Evolutionary conservation across 2,329 filamentous ascomycete genomes (phyloP), one percentile per base, ranked within the genome.

Genomic region (Tolypocladium amazonense): DNA sequence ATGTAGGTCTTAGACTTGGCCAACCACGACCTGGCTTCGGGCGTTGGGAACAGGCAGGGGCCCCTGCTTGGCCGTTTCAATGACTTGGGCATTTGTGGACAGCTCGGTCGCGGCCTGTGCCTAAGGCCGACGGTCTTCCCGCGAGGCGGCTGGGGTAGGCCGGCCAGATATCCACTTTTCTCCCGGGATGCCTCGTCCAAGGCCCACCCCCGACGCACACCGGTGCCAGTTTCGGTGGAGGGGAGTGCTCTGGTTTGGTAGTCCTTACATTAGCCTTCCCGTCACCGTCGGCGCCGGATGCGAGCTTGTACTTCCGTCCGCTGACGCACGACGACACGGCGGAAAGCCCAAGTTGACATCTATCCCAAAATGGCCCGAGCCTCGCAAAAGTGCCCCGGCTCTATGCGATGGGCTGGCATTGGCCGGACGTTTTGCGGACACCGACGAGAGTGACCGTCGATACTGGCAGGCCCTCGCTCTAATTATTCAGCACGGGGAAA

Each of bases 1-100:
- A 75, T 75, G 72, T 74, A 72, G 66, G 67, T 71, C 67, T 69
- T 67, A 70, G 66, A 69, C 64, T 62, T 68, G 64, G 27, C 72
- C 72, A 74, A 74, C 74, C 58, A 65, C 7, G 25, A 20, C 18
- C 14, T n/a, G 33, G 33, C 58, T 56, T 27, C 47, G n/a, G 30
- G 50, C 50, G 18, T 43, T 52, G 55, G 56, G 57, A 64, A 64
- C 60, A 60, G 64, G 58, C 57, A 65, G 66, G 67, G 71, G 65
- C 43, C 55, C 50, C 62, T 66, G 66, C 59, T 66, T 62, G 66
- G 64, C 62, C 62, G 70, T 73, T 71, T 71, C 68, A 70, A 66
- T 64, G 61, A 56, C 43, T 56, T 58, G 55, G 41, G 60, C 54
- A 41, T 54, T 43, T 59, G 57, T 56, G 30, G n/a, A 54, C 50